Evolutionary conservation across 306 rosid genomes (phyloP).

Genomic region (Acacia melanoxylon): DNA sequence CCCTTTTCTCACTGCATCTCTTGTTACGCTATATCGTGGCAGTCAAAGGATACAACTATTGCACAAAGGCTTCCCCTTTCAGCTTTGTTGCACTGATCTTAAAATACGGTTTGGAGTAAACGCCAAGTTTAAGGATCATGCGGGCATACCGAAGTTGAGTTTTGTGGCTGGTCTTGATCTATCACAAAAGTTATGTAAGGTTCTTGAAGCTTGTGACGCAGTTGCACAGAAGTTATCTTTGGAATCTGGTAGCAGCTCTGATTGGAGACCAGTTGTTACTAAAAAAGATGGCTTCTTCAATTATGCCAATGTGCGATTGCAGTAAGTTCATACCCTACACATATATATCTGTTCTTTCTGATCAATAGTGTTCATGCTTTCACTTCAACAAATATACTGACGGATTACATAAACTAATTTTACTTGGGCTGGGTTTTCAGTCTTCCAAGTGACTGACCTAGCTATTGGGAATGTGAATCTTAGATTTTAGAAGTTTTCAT

Average conservation of each 20-base stretch:
- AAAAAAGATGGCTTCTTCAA: constrained; percentile 70
- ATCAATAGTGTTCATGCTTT: constrained; percentile 8
- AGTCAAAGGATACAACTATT: constrained; percentile 65
- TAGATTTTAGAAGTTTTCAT: neutral
- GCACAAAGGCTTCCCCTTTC: constrained; percentile 66
- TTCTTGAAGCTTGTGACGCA: constrained; percentile 78
- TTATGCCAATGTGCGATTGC: constrained; percentile 80
- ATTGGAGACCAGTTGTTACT: constrained; percentile 76
- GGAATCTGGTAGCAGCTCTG: constrained; percentile 70
- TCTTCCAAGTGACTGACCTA: neutral
- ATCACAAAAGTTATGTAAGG: constrained; percentile 61
- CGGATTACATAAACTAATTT: neutral
- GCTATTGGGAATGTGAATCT: neutral
- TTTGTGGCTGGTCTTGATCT: constrained; percentile 68
- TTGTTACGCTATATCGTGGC: constrained; percentile 53
- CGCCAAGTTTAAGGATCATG: constrained; percentile 64
- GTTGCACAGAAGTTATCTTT: constrained; percentile 50
- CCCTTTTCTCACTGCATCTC: constrained; percentile 58
- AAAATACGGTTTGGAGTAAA: constrained; percentile 89
- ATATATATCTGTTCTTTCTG: neutral
- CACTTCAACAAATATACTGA: constrained; percentile 17
- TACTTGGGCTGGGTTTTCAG: constrained; percentile 5
- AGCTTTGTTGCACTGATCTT: constrained; percentile 58
- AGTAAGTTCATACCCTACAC: constrained; percentile 61
- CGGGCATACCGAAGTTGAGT: constrained; percentile 72